phyloP scores from a whole-genome alignment of 345 rosid genomes.

The Populus ilicifolia region DNA sequence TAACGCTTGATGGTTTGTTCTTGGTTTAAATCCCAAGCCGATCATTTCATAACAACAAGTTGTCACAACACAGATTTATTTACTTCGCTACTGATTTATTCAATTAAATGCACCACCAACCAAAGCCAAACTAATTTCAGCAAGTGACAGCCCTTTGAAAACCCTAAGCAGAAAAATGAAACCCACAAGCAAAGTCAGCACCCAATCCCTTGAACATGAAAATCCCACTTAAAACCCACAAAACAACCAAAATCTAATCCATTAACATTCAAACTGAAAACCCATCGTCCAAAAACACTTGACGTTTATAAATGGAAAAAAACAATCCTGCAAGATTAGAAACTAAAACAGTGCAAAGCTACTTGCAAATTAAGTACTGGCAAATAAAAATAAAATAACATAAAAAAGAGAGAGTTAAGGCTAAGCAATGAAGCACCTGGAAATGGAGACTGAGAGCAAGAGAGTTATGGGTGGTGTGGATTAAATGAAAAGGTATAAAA shows the following conservation, averaged over 20 bases:
- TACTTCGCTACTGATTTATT: background rate
- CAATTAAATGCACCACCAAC: background rate
- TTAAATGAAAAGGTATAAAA: background rate
- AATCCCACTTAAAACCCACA: slow-evolving; percentile 5
- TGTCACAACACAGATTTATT: background rate
- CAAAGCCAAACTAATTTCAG: background rate
- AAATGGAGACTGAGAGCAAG: background rate
- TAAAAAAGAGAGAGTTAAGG: background rate
- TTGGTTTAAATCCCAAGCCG: no score
- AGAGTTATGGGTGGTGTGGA: background rate
- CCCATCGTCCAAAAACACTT: slow-evolving; percentile 9
- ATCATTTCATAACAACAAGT: background rate
- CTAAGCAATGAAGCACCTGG: slow-evolving; percentile 2
- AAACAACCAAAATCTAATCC: slow-evolving; percentile 6
- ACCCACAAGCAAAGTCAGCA: background rate
- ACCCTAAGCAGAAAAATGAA: slow-evolving; percentile 6
- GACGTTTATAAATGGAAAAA: background rate
- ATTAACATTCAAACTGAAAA: slow-evolving; percentile 4
- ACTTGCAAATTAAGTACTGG: no score
- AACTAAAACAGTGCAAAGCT: background rate
- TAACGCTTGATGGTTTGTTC: no score
- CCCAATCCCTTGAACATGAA: background rate
- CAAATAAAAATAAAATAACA: background rate
- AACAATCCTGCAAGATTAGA: background rate
- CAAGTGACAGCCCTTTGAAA: background rate